A percentile compares a stretch with the other conserved stretches of the same genome.
Conservation (phyloP, 2,329 filamentous ascomycete genomes). For the Xylariaceae sp. region DNA sequence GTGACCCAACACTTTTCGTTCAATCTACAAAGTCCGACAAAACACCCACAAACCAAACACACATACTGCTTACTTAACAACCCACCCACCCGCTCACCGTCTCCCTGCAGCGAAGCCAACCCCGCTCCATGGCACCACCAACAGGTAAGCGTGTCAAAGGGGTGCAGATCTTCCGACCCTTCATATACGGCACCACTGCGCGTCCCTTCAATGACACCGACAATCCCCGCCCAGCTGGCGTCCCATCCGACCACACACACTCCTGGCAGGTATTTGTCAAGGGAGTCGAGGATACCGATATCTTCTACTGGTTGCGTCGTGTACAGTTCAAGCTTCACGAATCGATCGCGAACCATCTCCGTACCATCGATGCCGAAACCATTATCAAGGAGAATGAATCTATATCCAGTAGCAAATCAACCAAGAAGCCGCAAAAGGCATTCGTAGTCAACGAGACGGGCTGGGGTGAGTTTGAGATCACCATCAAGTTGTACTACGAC, state of each 20-base stretch:
- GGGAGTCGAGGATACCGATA: conserved; percentile 86
- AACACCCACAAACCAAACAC: too few relatives aligned
- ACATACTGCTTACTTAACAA: too few relatives aligned
- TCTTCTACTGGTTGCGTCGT: conserved; percentile 94
- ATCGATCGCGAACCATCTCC: conserved; percentile 89
- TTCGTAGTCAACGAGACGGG: conserved; percentile 92
- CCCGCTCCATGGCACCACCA: conserved; percentile 62
- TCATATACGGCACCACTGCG: conserved; percentile 81
- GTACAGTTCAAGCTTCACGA: conserved; percentile 99
- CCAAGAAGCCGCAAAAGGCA: conserved; percentile 54
- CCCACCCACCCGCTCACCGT: background rate
- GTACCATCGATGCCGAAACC: conserved; percentile 61
- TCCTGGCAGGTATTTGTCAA: conserved; percentile 95
- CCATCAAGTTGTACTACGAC: conserved; percentile 92
- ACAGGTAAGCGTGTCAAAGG: conserved; percentile 70
- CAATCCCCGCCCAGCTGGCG: conserved; percentile 77
- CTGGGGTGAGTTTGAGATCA: conserved; percentile 98
- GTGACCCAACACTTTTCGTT: too few relatives aligned
- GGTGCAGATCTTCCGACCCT: conserved; percentile 68
- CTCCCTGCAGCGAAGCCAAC: background rate
- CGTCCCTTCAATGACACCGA: conserved; percentile 77
- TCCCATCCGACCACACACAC: conserved; percentile 92
- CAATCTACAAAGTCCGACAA: too few relatives aligned
- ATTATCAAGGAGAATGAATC: conserved; percentile 42
- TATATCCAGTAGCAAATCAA: conserved; percentile 26